Conservation (phyloP, 2,329 filamentous ascomycete genomes). For the Stemphylium beticola region DNA sequence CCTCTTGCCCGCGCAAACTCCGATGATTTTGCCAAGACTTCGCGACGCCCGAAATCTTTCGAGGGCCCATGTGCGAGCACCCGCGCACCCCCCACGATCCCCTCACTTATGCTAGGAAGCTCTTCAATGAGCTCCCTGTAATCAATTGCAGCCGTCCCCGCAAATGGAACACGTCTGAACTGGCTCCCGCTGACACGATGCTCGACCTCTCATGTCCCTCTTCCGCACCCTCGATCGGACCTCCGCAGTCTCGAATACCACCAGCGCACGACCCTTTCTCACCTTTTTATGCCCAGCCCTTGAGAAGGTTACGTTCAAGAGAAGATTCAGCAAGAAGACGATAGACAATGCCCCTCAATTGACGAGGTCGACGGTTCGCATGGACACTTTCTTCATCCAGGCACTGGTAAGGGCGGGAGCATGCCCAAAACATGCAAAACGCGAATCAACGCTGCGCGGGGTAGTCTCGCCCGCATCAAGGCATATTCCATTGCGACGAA, state of each 20-base stretch:
- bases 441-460: constrained; percentile 27
- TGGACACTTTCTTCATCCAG: constrained; percentile 61
- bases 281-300: constrained; percentile 42
- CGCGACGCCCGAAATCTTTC: constrained; percentile 17
- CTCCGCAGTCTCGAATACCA: constrained; percentile 56
- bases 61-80: not conserved
- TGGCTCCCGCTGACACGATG: constrained; percentile 59
- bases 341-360: constrained; percentile 16
- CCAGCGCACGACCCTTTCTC: constrained; percentile 36
- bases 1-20: constrained; percentile 13
- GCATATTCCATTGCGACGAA: constrained; percentile 27
- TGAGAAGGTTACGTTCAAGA: constrained; percentile 7
- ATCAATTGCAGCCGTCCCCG: constrained; percentile 3
- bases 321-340: constrained; percentile 28
- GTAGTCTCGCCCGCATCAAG: not conserved
- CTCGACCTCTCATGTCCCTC: constrained; percentile 68
- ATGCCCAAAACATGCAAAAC: constrained; percentile 57
- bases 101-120: not conserved
- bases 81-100: constrained; percentile 7
- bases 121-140: constrained; percentile 27
- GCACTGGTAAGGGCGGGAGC: constrained; percentile 60
- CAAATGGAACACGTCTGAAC: constrained; percentile 26
- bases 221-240: constrained; percentile 61
- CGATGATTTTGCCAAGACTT: constrained; percentile 16
- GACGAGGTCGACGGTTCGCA: constrained; percentile 23